A percentile compares a stretch with the other conserved stretches of the same genome.
Evolutionary conservation across 2,329 filamentous ascomycete species (phyloP).

Genomic region (Madurella mycetomatis): DNA sequence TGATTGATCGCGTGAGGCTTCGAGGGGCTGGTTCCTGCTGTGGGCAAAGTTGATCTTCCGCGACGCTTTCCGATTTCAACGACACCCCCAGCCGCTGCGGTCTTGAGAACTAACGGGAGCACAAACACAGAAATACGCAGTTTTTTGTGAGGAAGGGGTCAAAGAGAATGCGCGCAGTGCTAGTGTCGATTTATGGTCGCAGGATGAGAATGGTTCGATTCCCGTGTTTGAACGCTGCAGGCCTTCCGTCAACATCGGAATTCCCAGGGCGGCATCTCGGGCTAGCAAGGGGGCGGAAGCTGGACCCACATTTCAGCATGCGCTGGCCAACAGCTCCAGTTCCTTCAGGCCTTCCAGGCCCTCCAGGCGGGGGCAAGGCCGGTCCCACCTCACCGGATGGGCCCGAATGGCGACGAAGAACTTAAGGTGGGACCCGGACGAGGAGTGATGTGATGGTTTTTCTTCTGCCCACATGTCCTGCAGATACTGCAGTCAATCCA

Average conservation of each 20-base stretch:
- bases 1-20: conserved; percentile 24
- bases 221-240: background rate
- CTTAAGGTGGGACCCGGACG: background rate
- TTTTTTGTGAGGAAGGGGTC: no score
- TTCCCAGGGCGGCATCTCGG: conserved; percentile 24
- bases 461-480: background rate
- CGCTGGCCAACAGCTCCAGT: background rate
- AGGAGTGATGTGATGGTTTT: conserved; percentile 9
- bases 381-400: background rate
- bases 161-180: no score
- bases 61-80: background rate
- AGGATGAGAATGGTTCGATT: background rate
- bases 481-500: background rate
- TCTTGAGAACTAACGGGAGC: background rate
- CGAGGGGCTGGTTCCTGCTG: conserved; percentile 8
- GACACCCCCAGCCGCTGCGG: conserved; percentile 4
- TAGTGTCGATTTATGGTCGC: no score
- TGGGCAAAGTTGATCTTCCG: background rate
- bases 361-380: background rate
- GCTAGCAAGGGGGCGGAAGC: conserved; percentile 3
- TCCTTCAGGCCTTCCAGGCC: background rate
- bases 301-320: background rate
- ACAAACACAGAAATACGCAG: no score
- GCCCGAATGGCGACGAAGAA: background rate
- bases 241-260: conserved; percentile 25